phyloP scores from a whole-genome alignment of 306 rosid species.

The Arachis hypogaea region DNA sequence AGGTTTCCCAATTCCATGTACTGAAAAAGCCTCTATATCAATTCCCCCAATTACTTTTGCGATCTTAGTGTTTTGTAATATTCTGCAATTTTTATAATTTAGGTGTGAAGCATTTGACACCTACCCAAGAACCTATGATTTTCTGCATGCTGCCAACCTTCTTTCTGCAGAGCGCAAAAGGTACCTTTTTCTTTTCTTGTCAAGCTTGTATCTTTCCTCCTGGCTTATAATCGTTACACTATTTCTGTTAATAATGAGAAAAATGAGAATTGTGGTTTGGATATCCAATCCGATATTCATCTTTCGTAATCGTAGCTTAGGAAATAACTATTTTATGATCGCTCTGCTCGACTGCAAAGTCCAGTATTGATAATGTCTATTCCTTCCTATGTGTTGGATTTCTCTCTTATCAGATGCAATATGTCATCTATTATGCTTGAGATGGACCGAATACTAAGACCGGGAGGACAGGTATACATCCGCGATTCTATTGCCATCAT shows the following conservation, averaged over 20 bases:
- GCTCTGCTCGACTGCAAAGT: too few species aligned
- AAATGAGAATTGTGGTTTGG: background rate
- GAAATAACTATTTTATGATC: background rate
- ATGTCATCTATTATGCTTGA: conserved; percentile 89
- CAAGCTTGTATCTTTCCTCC: conserved; percentile 9
- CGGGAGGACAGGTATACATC: conserved; percentile 79
- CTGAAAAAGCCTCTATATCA: background rate
- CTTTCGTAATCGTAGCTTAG: conserved; percentile 4
- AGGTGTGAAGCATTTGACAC: conserved; percentile 99
- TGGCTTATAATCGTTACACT: conserved; percentile 3
- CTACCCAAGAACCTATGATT: conserved; percentile 94
- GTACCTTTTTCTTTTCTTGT: conserved; percentile 49
- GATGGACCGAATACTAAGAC: conserved; percentile 96
- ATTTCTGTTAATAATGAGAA: background rate
- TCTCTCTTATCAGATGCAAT: conserved; percentile 62
- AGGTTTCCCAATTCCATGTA: conserved; percentile 28
- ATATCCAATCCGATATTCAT: background rate
- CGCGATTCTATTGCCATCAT: conserved; percentile 78
- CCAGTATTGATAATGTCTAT: background rate
- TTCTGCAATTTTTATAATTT: conserved; percentile 35
- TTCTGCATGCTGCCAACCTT: conserved; percentile 83
- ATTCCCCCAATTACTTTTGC: conserved; percentile 22
- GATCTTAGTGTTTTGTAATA: conserved; percentile 17
- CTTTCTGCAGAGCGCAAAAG: conserved; percentile 83
- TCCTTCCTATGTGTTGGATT: conserved; percentile 22